Conservation (phyloP, 169 alveolate genomes). For the Plasmodium ovale region DNA sequence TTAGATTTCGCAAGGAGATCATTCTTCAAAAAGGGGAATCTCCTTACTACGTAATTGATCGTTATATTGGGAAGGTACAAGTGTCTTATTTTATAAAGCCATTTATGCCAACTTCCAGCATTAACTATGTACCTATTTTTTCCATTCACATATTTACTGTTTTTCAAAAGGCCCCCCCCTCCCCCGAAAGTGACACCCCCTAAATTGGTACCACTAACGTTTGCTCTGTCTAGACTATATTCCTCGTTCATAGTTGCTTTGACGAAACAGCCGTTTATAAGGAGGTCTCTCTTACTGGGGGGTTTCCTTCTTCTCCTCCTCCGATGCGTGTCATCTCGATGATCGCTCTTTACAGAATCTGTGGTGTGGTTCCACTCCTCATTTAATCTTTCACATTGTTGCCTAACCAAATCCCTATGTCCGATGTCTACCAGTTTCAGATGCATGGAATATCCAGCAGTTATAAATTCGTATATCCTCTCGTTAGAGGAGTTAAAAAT, state of each 20-base stretch:
- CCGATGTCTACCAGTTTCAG: slow-evolving; percentile 14
- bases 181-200: no score
- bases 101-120: slow-evolving; percentile 28
- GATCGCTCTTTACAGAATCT: background rate
- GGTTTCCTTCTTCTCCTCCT: slow-evolving; percentile 32
- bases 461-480: slow-evolving; percentile 12
- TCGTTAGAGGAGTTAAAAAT: slow-evolving; percentile 6
- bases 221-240: slow-evolving; percentile 17
- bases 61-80: slow-evolving; percentile 48
- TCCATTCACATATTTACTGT: slow-evolving; percentile 51
- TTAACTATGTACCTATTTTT: slow-evolving; percentile 36
- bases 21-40: slow-evolving; percentile 39
- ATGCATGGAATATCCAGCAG: slow-evolving; percentile 70
- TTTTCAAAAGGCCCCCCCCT: slow-evolving; percentile 62
- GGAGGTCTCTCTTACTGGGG: background rate
- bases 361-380: background rate
- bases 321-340: background rate
- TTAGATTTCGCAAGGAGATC: slow-evolving; percentile 25
- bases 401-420: slow-evolving; percentile 9
- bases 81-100: slow-evolving; percentile 61
- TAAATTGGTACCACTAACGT: background rate
- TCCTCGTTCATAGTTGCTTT: slow-evolving; percentile 24
- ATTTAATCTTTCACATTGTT: background rate
- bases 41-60: slow-evolving; percentile 23
- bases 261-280: slow-evolving; percentile 22